Evolutionary conservation across 2,329 filamentous ascomycete genomes (phyloP).

Genomic region (Alternaria solani): DNA sequence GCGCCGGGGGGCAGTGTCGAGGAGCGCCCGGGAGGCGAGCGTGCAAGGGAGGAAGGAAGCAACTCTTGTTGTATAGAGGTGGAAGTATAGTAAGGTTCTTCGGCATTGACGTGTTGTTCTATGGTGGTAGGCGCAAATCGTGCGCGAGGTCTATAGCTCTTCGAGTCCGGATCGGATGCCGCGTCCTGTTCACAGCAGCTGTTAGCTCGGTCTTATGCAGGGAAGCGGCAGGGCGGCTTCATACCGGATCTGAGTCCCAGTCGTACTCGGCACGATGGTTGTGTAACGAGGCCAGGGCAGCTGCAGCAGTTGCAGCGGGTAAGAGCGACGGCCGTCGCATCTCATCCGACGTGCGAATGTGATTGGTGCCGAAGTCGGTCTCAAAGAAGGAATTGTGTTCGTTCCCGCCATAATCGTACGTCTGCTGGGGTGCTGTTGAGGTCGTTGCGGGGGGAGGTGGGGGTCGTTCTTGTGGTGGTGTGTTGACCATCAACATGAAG

Average conservation of each 20-base stretch:
- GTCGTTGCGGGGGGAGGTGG: constrained; percentile 56
- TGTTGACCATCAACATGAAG: constrained; percentile 95
- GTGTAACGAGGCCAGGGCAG: constrained; percentile 85
- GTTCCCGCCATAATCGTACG: constrained; percentile 57
- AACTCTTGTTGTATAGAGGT: constrained; percentile 74
- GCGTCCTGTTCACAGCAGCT: constrained; percentile 42
- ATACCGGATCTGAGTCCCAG: constrained; percentile 51
- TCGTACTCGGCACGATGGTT: constrained; percentile 75
- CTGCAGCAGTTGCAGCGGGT: constrained; percentile 79
- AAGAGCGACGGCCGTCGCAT: constrained; percentile 69
- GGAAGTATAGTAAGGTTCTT: constrained; percentile 54
- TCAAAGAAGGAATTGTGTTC: constrained; percentile 73
- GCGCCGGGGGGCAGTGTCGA: constrained; percentile 88
- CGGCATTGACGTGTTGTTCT: constrained; percentile 73
- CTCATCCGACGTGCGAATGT: constrained; percentile 75
- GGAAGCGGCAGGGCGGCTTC: constrained; percentile 22
- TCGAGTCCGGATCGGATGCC: constrained; percentile 50
- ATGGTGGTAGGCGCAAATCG: constrained; percentile 56
- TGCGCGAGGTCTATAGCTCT: constrained; percentile 49
- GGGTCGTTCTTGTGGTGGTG: constrained; percentile 77
- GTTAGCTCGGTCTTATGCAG: constrained; percentile 28
- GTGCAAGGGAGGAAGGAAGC: constrained; percentile 80
- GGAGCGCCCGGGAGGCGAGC: constrained; percentile 85
- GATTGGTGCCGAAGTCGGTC: constrained; percentile 71
- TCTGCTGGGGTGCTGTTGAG: constrained; percentile 43